phyloP scores from a whole-genome alignment of 192 early-diverging fungal genomes.

The Rhizoclosmatium globosum region DNA sequence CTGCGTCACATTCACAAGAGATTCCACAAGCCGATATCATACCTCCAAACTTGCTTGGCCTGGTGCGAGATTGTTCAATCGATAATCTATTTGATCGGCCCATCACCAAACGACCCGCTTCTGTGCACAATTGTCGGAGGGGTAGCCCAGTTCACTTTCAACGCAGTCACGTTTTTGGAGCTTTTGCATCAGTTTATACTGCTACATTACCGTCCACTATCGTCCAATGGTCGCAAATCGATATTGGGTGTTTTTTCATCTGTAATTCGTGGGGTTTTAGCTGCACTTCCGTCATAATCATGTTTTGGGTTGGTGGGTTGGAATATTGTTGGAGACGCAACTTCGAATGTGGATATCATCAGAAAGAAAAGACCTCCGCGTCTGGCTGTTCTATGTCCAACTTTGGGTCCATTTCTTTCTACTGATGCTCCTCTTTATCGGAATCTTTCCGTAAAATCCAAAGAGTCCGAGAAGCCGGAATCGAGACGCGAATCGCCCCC shows the following conservation, averaged over 20 bases:
- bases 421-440: neutral
- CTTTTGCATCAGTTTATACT: neutral
- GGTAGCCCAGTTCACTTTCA: neutral
- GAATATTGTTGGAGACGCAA: constrained; percentile 1
- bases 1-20: no score
- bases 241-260: neutral
- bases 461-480: no score
- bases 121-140: neutral
- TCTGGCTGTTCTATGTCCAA: neutral
- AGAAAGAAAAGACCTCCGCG: neutral
- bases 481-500: no score
- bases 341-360: constrained; percentile 28
- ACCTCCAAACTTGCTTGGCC: no score
- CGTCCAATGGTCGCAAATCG: neutral
- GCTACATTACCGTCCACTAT: neutral
- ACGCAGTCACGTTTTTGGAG: neutral
- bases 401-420: constrained; percentile 14
- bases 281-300: neutral
- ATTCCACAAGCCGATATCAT: no score
- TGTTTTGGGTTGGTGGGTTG: neutral
- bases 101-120: no score
- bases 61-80: no score
- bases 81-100: no score
- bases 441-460: no score
- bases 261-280: constrained; percentile 15